These are phyloP conservation scores for Sequoia sempervirens DNA, from an alignment of 75 land plant species.

Conservation along the genomic window DNA sequence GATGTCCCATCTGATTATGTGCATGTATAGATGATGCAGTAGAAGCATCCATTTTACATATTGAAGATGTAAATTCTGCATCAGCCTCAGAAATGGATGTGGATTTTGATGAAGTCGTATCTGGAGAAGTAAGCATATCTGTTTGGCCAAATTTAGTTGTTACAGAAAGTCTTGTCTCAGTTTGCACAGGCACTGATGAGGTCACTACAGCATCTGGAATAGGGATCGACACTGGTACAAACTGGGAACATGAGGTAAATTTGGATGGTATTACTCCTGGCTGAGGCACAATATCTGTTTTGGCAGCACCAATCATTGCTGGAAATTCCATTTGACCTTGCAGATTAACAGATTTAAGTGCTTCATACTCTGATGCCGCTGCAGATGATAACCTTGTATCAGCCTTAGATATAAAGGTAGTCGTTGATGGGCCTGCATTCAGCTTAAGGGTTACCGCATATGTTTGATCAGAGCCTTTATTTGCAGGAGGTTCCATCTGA, in stretches of 20 bases:
- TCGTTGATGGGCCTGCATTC: not conserved
- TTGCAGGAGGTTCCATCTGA: slow-evolving; percentile 2
- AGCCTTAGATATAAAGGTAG: not conserved
- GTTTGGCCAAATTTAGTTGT: not conserved
- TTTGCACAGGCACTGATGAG: not conserved
- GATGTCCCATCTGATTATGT: not conserved
- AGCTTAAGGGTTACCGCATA: not conserved
- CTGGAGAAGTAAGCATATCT: not conserved
- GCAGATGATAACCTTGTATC: not conserved
- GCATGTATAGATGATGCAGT: not conserved
- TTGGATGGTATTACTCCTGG: not conserved
- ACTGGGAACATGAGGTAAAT: not conserved
- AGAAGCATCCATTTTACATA: not conserved
- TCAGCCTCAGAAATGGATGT: not conserved
- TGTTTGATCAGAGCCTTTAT: not conserved
- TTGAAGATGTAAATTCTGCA: not conserved
- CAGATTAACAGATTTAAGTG: not conserved
- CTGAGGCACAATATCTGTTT: slow-evolving; percentile 2
- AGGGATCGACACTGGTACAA: not conserved
- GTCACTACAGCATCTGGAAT: not conserved
- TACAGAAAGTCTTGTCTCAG: not conserved
- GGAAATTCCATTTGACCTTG: slow-evolving; percentile 1
- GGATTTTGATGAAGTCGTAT: not conserved
- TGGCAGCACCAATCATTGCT: not conserved
- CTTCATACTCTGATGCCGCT: not conserved